A percentile compares a stretch with the other conserved stretches of the same genome.
Evolutionary conservation across 179 eudicot genomes (phyloP).

Genomic region (Beta lomatogona): DNA sequence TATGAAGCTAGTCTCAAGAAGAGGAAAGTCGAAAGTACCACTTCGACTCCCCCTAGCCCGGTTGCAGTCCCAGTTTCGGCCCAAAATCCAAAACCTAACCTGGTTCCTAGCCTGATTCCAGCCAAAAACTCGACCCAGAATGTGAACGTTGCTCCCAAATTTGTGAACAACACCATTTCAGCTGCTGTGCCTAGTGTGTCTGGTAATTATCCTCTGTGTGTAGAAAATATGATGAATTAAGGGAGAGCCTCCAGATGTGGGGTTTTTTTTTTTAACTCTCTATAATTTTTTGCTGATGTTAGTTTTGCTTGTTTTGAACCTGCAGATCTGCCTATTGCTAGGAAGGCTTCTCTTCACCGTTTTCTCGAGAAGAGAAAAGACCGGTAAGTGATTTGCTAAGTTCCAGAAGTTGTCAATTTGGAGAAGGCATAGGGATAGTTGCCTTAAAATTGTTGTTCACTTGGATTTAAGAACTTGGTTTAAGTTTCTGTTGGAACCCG

Average conservation of each 20-base stretch:
- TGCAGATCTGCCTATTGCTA: conserved; percentile 79
- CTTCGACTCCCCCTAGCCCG: conserved; percentile 23
- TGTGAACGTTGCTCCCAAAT: conserved; percentile 28
- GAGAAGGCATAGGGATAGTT: neutral
- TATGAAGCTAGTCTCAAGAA: conserved; percentile 32
- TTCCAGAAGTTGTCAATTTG: neutral
- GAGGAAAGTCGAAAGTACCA: conserved; percentile 31
- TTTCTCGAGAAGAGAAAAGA: conserved; percentile 86
- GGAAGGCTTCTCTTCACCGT: conserved; percentile 71
- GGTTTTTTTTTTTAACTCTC: neutral
- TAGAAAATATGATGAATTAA: neutral
- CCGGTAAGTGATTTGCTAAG: conserved; percentile 21
- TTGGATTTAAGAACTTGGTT: neutral
- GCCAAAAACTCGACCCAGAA: conserved; percentile 3
- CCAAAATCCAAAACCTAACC: conserved; percentile 8
- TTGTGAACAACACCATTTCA: conserved; percentile 24
- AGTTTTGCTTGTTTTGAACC: neutral
- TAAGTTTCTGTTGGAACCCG: neutral
- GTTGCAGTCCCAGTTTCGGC: conserved; percentile 6
- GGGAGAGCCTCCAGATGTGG: neutral
- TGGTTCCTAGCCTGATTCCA: conserved; percentile 1
- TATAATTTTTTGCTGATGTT: neutral
- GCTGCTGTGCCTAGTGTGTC: conserved; percentile 30
- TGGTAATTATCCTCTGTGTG: conserved; percentile 33
- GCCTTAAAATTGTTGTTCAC: neutral